These are phyloP conservation scores for Lactarius sanguifluus DNA, from an alignment of 768 basidiomycete species.

Conservation along the genomic window DNA sequence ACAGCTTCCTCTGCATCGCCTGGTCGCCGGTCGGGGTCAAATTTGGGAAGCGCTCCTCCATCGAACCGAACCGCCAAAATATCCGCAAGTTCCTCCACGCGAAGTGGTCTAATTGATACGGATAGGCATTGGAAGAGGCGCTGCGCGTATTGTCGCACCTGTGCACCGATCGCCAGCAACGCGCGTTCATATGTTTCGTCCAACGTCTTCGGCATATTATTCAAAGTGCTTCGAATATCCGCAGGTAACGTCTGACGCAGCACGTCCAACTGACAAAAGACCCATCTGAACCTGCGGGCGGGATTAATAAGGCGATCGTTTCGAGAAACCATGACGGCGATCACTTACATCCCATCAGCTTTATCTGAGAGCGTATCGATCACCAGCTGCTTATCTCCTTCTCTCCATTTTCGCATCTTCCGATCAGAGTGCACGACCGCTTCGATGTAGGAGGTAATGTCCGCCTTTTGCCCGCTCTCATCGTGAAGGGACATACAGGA, in stretches of 20 bases:
- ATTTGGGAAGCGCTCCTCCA: background rate
- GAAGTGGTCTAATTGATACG: constrained; percentile 5
- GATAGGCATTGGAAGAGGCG: constrained; percentile 13
- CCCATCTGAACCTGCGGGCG: constrained; percentile 8
- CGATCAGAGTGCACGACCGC: background rate
- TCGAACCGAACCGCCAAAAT: constrained; percentile 9
- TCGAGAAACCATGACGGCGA: background rate
- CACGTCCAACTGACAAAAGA: background rate
- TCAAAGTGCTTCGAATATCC: background rate
- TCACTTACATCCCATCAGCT: constrained; percentile 11
- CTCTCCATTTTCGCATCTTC: constrained; percentile 2
- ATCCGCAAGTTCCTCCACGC: constrained; percentile 11
- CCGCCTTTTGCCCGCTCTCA: constrained; percentile 1
- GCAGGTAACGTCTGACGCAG: background rate
- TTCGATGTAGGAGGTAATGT: background rate
- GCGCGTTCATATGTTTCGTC: constrained; percentile 4
- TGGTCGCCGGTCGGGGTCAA: background rate
- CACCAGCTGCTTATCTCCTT: background rate
- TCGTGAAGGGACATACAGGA: background rate
- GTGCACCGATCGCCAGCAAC: background rate
- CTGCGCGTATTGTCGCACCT: constrained; percentile 5
- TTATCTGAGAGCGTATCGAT: background rate
- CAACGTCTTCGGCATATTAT: background rate
- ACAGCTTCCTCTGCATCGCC: constrained; percentile 1
- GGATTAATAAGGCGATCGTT: no score